A percentile compares a stretch with the other conserved stretches of the same genome.
These are phyloP conservation scores for Fusarium marasasianum DNA, from an alignment of 2,329 filamentous ascomycete genomes.

Conservation along the genomic window DNA sequence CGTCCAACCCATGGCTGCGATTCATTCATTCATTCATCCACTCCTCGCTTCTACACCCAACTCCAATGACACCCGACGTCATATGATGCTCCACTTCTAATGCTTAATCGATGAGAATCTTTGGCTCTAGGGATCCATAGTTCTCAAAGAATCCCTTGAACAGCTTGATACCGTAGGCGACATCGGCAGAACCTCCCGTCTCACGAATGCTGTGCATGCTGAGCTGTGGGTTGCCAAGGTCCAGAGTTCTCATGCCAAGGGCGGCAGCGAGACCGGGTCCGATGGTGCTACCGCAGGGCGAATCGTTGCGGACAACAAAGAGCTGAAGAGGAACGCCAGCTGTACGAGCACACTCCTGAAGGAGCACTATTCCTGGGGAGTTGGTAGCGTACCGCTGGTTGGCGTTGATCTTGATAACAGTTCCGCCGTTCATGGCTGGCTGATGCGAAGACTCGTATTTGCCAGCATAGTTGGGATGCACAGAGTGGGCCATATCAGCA, in stretches of 20 bases:
- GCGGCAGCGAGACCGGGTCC: slow-evolving; percentile 94
- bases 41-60: slow-evolving; percentile 8
- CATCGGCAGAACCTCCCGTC: slow-evolving; percentile 87
- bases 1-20: neutral
- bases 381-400: slow-evolving; percentile 98
- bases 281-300: slow-evolving; percentile 93
- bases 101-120: slow-evolving; percentile 81
- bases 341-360: slow-evolving; percentile 84
- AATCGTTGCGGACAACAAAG: slow-evolving; percentile 97
- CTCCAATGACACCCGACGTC: slow-evolving; percentile 10
- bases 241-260: slow-evolving; percentile 86
- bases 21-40: neutral
- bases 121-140: slow-evolving; percentile 84
- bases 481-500: slow-evolving; percentile 96
- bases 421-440: slow-evolving; percentile 95
- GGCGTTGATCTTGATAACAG: slow-evolving; percentile 97
- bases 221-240: slow-evolving; percentile 92
- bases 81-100: slow-evolving; percentile 6
- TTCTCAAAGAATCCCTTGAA: slow-evolving; percentile 89
- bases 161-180: slow-evolving; percentile 84
- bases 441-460: slow-evolving; percentile 94
- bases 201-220: slow-evolving; percentile 98
- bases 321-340: slow-evolving; percentile 88
- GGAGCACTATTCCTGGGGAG: slow-evolving; percentile 89
- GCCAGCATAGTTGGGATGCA: slow-evolving; percentile 91